phyloP scores from a whole-genome alignment of 2,329 filamentous ascomycete genomes.

The Claviceps lovelessii region DNA sequence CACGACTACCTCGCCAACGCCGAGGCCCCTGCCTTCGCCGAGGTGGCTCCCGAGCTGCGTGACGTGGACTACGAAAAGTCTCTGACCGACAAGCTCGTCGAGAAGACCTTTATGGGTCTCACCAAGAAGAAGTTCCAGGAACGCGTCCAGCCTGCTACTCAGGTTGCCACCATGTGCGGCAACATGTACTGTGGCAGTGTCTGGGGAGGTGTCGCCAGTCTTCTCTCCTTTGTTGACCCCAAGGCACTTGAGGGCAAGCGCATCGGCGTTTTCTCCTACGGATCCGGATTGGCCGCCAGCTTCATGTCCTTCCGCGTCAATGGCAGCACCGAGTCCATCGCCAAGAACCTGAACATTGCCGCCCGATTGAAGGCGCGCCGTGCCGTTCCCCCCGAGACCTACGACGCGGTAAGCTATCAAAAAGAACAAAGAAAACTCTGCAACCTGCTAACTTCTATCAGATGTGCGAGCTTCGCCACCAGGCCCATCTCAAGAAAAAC shows the following conservation, averaged over 20 bases:
- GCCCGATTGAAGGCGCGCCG: conserved; percentile 51
- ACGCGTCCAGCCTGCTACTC: conserved; percentile 57
- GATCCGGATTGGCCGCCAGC: conserved; percentile 57
- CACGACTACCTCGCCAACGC: conserved; percentile 69
- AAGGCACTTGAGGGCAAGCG: conserved; percentile 56
- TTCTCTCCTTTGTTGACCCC: conserved; percentile 50
- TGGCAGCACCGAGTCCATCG: conserved; percentile 54
- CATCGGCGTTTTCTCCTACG: conserved; percentile 65
- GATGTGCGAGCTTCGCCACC: conserved; percentile 70
- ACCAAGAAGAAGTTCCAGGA: conserved; percentile 76
- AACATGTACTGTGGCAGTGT: conserved; percentile 59
- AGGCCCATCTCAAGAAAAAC: conserved; percentile 70
- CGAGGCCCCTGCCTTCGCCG: conserved; percentile 51
- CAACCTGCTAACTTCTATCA: conserved; percentile 17
- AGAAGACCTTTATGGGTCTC: conserved; percentile 75
- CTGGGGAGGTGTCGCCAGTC: conserved; percentile 59
- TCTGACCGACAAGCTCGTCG: conserved; percentile 64
- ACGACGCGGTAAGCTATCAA: conserved; percentile 45
- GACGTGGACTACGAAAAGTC: conserved; percentile 70
- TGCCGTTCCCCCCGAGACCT: conserved; percentile 54
- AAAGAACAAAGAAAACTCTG: background rate
- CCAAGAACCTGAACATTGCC: conserved; percentile 55
- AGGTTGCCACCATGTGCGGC: conserved; percentile 63
- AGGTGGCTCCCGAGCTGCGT: conserved; percentile 61
- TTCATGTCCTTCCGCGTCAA: conserved; percentile 61